Conservation (phyloP, 345 rosid species). For the Rhizophora apiculata region DNA sequence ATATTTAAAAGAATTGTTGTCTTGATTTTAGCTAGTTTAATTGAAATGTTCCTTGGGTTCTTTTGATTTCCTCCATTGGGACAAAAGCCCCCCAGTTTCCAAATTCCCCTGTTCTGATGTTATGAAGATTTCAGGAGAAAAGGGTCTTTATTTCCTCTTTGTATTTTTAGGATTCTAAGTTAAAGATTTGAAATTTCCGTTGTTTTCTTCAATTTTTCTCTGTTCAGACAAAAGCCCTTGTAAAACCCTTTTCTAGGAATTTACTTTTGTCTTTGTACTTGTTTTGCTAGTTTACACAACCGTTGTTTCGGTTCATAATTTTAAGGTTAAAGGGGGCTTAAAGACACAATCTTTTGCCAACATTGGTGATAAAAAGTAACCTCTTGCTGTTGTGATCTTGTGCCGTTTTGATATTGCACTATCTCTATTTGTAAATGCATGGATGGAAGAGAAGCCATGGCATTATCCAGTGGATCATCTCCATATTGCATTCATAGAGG, state of each 20-base stretch:
- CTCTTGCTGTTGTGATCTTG: background rate
- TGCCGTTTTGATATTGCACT: slow-evolving; percentile 15
- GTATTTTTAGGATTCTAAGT: background rate
- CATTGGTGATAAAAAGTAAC: background rate
- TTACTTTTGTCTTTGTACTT: background rate
- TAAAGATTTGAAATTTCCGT: background rate
- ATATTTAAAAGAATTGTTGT: slow-evolving; percentile 1
- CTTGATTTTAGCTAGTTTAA: background rate
- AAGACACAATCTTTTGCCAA: background rate
- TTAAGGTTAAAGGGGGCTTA: slow-evolving; percentile 3
- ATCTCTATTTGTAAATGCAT: slow-evolving; percentile 61
- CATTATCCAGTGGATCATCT: slow-evolving; percentile 72
- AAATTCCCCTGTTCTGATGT: background rate
- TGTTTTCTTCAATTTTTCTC: background rate
- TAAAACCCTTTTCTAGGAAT: slow-evolving; percentile 11
- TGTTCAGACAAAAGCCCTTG: slow-evolving; percentile 15
- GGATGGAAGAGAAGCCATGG: slow-evolving; percentile 98
- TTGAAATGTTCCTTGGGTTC: background rate
- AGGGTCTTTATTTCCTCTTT: background rate
- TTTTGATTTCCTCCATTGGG: background rate
- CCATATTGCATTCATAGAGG: slow-evolving; percentile 83
- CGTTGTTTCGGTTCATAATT: background rate
- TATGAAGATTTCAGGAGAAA: background rate
- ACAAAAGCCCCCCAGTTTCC: slow-evolving; percentile 7
- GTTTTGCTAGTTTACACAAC: background rate